Evolutionary conservation across 2,329 filamentous ascomycete species (phyloP).

Genomic region (Nigrograna mackinnonii): DNA sequence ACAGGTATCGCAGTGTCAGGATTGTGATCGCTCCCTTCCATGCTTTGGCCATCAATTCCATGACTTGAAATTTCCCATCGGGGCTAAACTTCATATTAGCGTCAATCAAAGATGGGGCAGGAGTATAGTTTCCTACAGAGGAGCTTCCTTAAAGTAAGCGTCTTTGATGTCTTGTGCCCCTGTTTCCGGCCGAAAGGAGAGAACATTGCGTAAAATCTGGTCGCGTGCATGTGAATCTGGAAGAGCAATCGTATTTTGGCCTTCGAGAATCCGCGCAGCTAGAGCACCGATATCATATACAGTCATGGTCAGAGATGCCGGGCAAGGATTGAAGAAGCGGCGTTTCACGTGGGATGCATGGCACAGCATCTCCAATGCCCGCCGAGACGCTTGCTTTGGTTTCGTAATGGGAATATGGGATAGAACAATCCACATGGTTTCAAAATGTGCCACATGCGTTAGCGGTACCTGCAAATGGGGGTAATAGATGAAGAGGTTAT

Average conservation of each 20-base stretch:
- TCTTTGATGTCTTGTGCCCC: constrained; percentile 8
- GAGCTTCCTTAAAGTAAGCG: constrained; percentile 5
- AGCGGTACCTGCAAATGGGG: constrained; percentile 21
- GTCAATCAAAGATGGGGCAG: too few relatives aligned
- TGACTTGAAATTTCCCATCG: constrained; percentile 3
- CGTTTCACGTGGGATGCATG: constrained; percentile 9
- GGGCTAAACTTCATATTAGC: too few relatives aligned
- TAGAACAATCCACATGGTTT: constrained; percentile 17
- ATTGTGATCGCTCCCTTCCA: constrained; percentile 23
- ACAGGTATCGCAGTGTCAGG: constrained; percentile 20
- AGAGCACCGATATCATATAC: constrained; percentile 19
- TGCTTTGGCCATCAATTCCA: constrained; percentile 7
- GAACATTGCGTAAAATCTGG: constrained; percentile 17
- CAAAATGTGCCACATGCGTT: constrained; percentile 13
- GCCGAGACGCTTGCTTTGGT: constrained; percentile 15
- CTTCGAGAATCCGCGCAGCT: constrained; percentile 14
- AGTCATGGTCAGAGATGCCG: constrained; percentile 12
- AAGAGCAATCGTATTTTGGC: constrained; percentile 1
- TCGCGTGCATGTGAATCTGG: constrained; percentile 19
- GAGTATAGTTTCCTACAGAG: constrained; percentile 13
- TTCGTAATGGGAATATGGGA: constrained; percentile 14
- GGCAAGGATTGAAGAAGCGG: constrained; percentile 18
- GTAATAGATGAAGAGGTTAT: constrained; percentile 18
- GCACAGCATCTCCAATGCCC: constrained; percentile 16
- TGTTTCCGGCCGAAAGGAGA: constrained; percentile 15